Evolutionary conservation across 1,139 yeast genomes (phyloP), one percentile per base, ranked within the genome.

Genomic region (Sugiyamaella paludigena): DNA sequence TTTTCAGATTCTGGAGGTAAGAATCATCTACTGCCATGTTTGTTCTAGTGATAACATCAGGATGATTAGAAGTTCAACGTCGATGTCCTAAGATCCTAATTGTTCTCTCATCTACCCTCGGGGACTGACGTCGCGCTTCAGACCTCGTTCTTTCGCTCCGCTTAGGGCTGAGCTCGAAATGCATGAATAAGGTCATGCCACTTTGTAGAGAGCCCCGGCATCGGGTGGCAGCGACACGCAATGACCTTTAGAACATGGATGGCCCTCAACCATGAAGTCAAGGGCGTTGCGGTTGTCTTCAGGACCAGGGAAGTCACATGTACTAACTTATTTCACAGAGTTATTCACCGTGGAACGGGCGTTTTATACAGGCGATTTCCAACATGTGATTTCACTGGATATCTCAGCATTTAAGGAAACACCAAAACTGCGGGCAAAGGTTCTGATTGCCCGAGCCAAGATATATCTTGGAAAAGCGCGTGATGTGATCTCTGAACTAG

Each of bases 281-380:
- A 5, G 24, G 12, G 11, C 8, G 37, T 19, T 10, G 8, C 16
- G 6, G 8, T 30, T 2, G 8, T 19, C 12, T 36, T 13, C n/a
- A n/a, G n/a, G n/a, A n/a, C n/a, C n/a, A 28, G 12, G 15, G 27
- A 15, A 16, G 13, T 28, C 9, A n/a, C 11, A 34, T 8, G 2
- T 15, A 4, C 19, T 26, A 13, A 27, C 43, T 35, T 42, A 30
- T 44, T n/a, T 34, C 13, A 12, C 41, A 62, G 71, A 66, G 49
- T 57, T 67, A 27, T 67, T 63, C 50, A 56, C 65, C 39, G 60
- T 71, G 42, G 71, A 71, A 53, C 66, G 65, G 55, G 70, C 71
- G 26, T 71, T 68, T 56, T 71, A 71, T 55, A 61, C 71, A 12
- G 74, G 74, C 37, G 70, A 70, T 46, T 71, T 63, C 53, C 55